Conservation (phyloP, 805 yeast species). For the Starmerella vitae region DNA sequence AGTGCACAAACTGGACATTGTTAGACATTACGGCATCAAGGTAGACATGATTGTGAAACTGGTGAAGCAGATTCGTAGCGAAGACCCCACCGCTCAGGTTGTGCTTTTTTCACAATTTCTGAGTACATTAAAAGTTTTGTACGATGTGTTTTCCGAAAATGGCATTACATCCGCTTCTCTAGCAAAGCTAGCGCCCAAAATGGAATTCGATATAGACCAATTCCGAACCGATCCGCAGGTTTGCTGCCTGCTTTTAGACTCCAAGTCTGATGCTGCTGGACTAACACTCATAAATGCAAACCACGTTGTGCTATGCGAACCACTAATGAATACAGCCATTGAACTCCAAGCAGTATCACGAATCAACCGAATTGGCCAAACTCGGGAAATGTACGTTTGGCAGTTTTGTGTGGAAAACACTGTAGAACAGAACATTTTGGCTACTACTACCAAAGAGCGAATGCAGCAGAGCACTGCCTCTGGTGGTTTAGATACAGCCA, state of each 20-base stretch:
- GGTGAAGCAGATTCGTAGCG: slow-evolving; percentile 45
- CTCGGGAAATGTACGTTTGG: slow-evolving; percentile 74
- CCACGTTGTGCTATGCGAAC: slow-evolving; percentile 86
- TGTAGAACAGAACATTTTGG: slow-evolving; percentile 77
- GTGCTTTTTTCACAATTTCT: slow-evolving; percentile 85
- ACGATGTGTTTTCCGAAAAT: slow-evolving; percentile 49
- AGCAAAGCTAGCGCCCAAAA: slow-evolving; percentile 29
- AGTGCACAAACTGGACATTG: slow-evolving; percentile 32
- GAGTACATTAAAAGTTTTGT: slow-evolving; percentile 52
- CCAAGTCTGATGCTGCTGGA: slow-evolving; percentile 68
- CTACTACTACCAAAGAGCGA: slow-evolving; percentile 51
- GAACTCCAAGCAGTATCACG: slow-evolving; percentile 89
- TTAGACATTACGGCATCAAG: slow-evolving; percentile 63
- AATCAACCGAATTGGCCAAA: slow-evolving; percentile 86
- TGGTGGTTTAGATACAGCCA: slow-evolving; percentile 12
- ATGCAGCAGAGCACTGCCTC: slow-evolving; percentile 26
- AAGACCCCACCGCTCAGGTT: slow-evolving; percentile 57
- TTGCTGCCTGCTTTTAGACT: slow-evolving; percentile 79
- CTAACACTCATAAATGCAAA: slow-evolving; percentile 82
- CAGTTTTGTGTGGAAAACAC: slow-evolving; percentile 71
- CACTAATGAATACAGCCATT: slow-evolving; percentile 71
- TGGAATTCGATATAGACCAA: slow-evolving; percentile 4
- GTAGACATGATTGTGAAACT: slow-evolving; percentile 71
- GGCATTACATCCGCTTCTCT: slow-evolving; percentile 42
- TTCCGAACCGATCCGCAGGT: slow-evolving; percentile 40